Evolutionary conservation across 1,284 basidiomycete genomes (phyloP), one percentile per base, ranked within the genome.

Genomic region (Tilletia indica): DNA sequence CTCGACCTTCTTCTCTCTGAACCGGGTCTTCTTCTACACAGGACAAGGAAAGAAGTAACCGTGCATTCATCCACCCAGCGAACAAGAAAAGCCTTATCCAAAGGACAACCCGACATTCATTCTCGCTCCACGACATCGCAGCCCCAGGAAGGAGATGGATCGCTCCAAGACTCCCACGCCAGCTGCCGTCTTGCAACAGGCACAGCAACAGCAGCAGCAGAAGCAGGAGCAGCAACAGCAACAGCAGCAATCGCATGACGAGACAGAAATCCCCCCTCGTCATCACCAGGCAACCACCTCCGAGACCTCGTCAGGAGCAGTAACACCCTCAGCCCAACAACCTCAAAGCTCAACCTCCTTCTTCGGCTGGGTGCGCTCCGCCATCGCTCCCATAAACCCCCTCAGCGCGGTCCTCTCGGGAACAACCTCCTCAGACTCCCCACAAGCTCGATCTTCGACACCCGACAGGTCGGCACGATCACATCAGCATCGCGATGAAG

Each of bases 101-200:
- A 31, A 31, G 25, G 25, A 31, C 25, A 31, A 31, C 25, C 25
- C 25, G 25, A 31, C 25, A 31, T 3, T 58, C 25, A 31, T 3
- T 58, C 54, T 11, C 58, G 25, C 34, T 16, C n/a, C 4, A 63
- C 25, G 58, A 9, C 16, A 19, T 9, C 8, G n/a, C 14, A 19
- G 58, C 9, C 9, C 58, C 58, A 25, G 21, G 25, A 14, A 31
- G 25, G 25, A 31, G 42, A 64, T 64, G 61, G 61, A 64, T 21
- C 61, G 61, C 8, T 64, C 61, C 61, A 64, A 64, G 61, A 64
- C 61, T n/a, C 61, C 61, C 6, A 64, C 61, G 14, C 61, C 61
- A 16, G 61, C 61, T 11, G 61, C 61, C 14, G 4, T 64, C 4
- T 38, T 36, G 19, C 61, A 38, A 14, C 61, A 64, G 34, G 31